A percentile compares a stretch with the other conserved stretches of the same genome.
phyloP scores from a whole-genome alignment of 352 stramenopile genomes.

The Aphanomyces stellatus region DNA sequence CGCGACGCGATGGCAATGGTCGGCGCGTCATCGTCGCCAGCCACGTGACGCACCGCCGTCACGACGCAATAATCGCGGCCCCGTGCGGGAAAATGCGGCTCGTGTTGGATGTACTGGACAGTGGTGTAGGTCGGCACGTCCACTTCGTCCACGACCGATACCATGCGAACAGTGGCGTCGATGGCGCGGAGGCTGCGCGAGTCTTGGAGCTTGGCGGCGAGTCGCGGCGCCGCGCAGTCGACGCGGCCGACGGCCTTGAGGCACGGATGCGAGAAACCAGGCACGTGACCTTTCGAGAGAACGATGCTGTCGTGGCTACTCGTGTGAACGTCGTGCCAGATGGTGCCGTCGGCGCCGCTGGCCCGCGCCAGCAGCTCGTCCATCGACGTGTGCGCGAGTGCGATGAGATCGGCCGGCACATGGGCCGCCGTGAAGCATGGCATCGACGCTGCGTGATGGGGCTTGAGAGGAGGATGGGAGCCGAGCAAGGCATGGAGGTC shows the following conservation, averaged over 20 bases:
- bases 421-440: too few relatives aligned
- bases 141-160: neutral
- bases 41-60: neutral
- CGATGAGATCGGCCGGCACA: neutral
- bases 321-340: neutral
- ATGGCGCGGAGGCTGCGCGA: neutral
- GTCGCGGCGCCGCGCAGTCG: neutral
- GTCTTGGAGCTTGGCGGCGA: conserved; percentile 15
- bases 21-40: neutral
- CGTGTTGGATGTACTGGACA: conserved; percentile 8
- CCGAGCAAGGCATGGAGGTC: too few relatives aligned
- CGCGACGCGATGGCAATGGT: conserved; percentile 4
- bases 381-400: conserved; percentile 13
- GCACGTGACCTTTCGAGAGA: neutral
- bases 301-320: neutral
- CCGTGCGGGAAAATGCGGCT: neutral
- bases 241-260: conserved; percentile 1
- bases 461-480: too few relatives aligned
- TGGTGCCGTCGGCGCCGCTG: neutral
- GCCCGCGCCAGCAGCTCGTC: conserved; percentile 34
- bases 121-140: neutral
- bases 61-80: conserved; percentile 15
- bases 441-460: too few relatives aligned
- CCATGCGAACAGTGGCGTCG: neutral
- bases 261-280: neutral